A percentile compares a stretch with the other conserved stretches of the same genome.
Evolutionary conservation across 2,329 filamentous ascomycete species (phyloP).

Genomic region (Fusarium heterosporum): DNA sequence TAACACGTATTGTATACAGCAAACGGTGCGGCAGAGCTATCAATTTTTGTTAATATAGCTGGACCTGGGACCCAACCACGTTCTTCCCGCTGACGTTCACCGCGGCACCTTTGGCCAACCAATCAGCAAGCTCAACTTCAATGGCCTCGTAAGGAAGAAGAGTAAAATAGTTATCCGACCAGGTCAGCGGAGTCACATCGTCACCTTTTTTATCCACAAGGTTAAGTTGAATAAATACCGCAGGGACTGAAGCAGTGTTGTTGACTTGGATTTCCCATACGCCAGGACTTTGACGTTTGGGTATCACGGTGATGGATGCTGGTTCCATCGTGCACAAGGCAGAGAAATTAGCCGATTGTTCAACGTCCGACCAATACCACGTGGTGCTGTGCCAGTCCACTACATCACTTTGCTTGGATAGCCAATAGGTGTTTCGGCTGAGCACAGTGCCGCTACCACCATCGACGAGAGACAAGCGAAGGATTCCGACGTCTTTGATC

Average conservation of each 20-base stretch:
- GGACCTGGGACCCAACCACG: no score
- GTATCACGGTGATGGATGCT: neutral
- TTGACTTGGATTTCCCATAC: neutral
- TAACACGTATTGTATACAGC: no score
- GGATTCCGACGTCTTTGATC: neutral
- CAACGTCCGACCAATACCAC: neutral
- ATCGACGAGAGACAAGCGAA: neutral
- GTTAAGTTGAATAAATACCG: neutral
- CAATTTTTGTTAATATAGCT: no score
- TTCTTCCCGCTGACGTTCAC: neutral
- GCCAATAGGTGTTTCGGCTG: conserved; percentile 1
- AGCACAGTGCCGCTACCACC: neutral
- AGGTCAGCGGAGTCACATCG: neutral
- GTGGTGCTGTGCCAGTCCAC: neutral
- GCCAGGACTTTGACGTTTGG: neutral
- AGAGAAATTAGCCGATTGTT: neutral
- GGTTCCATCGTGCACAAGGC: neutral
- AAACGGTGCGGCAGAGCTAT: no score
- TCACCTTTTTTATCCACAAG: neutral
- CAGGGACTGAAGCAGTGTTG: neutral
- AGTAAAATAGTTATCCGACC: conserved; percentile 3
- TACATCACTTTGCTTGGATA: neutral
- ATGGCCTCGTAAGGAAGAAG: neutral
- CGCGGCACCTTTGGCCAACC: neutral
- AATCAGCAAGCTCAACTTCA: neutral